Evolutionary conservation across 345 rosid species (phyloP).

Genomic region (Kandelia obovata): DNA sequence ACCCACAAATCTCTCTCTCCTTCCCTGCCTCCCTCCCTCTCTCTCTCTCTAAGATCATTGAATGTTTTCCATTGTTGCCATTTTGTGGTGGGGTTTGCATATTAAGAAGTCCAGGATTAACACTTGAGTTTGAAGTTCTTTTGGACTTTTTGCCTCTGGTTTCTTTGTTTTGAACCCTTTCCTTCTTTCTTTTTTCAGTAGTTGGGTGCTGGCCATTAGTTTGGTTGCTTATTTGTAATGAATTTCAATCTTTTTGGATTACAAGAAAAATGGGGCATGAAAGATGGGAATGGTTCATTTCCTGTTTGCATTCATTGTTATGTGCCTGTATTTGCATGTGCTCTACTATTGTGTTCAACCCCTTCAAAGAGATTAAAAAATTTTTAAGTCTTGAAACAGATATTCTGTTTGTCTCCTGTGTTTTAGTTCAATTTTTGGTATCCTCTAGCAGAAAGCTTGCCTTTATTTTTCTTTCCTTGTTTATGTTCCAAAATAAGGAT

Average conservation of each 20-base stretch:
- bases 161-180: too few species aligned
- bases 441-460: too few species aligned
- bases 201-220: too few species aligned
- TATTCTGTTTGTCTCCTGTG: not conserved
- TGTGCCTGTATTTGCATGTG: not conserved
- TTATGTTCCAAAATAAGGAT: too few species aligned
- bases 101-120: too few species aligned
- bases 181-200: too few species aligned
- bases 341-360: not conserved
- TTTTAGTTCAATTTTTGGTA: too few species aligned
- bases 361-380: not conserved
- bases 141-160: too few species aligned
- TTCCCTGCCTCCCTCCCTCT: not conserved
- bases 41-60: not conserved
- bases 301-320: not conserved
- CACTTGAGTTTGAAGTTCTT: too few species aligned
- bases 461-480: not conserved
- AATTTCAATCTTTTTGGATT: not conserved
- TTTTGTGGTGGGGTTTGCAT: not conserved
- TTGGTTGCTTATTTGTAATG: too few species aligned
- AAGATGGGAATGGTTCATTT: conserved; percentile 2
- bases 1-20: not conserved
- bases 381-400: not conserved
- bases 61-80: conserved; percentile 1
- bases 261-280: not conserved